Percentiles rank a stretch among this genome's conserved stretches.
Evolutionary conservation across 2,329 filamentous ascomycete species (phyloP).

Genomic region (Coleophoma crateriformis): DNA sequence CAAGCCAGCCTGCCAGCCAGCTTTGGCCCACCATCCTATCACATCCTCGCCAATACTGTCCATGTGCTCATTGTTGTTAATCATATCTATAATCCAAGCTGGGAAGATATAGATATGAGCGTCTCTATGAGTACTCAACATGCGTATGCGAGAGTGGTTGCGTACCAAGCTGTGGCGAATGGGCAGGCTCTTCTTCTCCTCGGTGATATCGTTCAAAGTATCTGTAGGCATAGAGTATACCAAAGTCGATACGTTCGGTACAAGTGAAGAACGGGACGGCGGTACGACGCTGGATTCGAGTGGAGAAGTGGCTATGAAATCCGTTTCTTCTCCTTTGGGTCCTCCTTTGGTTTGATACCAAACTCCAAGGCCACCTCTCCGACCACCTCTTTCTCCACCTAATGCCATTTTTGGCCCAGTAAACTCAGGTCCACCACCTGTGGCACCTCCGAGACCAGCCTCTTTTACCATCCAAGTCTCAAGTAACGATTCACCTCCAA

Average conservation of each 20-base stretch:
- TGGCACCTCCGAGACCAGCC: slow-evolving; percentile 58
- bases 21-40: slow-evolving; percentile 92
- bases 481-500: slow-evolving; percentile 75
- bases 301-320: slow-evolving; percentile 78
- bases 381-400: slow-evolving; percentile 49
- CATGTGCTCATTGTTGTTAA: slow-evolving; percentile 72
- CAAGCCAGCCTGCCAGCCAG: slow-evolving; percentile 81
- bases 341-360: slow-evolving; percentile 83
- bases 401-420: slow-evolving; percentile 38
- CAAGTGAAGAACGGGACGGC: slow-evolving; percentile 57
- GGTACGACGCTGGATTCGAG: slow-evolving; percentile 52
- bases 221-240: slow-evolving; percentile 87
- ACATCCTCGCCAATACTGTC: slow-evolving; percentile 90
- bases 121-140: slow-evolving; percentile 81
- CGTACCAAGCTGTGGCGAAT: slow-evolving; percentile 72
- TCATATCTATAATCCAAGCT: slow-evolving; percentile 82
- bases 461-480: slow-evolving; percentile 91
- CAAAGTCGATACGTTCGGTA: slow-evolving; percentile 66
- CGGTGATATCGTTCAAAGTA: slow-evolving; percentile 76
- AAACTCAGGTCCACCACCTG: slow-evolving; percentile 40
- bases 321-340: slow-evolving; percentile 86
- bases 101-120: slow-evolving; percentile 95
- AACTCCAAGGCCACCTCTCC: slow-evolving; percentile 77
- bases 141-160: slow-evolving; percentile 68
- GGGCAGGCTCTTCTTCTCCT: slow-evolving; percentile 67